Evolutionary conservation across 768 basidiomycete species (phyloP).

Genomic region (Naganishia onofrii): DNA sequence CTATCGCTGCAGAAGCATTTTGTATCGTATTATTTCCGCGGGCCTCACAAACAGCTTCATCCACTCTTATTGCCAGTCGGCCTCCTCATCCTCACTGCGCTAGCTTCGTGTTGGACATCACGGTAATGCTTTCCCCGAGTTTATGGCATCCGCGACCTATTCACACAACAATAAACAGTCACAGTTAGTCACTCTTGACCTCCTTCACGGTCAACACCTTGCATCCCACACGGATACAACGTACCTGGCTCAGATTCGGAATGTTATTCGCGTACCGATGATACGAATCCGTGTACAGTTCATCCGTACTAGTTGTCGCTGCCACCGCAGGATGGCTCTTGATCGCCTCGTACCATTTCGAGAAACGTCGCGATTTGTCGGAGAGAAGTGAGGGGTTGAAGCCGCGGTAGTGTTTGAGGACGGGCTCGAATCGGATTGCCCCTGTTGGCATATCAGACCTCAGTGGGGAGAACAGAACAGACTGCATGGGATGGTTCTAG

Average conservation of each 20-base stretch:
- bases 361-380: constrained; percentile 19
- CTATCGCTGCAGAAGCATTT: too few relatives aligned
- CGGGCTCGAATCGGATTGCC: constrained; percentile 26
- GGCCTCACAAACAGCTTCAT: too few relatives aligned
- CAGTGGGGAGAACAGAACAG: not conserved
- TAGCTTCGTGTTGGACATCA: too few relatives aligned
- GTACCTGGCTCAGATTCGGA: constrained; percentile 25
- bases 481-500: too few relatives aligned
- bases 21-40: too few relatives aligned
- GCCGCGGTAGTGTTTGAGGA: constrained; percentile 23
- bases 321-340: constrained; percentile 17
- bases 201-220: too few relatives aligned
- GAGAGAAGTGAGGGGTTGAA: constrained; percentile 17
- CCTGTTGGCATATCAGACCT: not conserved
- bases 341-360: constrained; percentile 22
- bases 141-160: constrained; percentile 28
- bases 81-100: too few relatives aligned
- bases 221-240: too few relatives aligned
- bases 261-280: constrained; percentile 29
- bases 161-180: not conserved
- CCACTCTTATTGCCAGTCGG: too few relatives aligned
- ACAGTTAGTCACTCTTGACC: too few relatives aligned
- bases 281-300: constrained; percentile 26
- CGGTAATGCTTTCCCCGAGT: constrained; percentile 22
- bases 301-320: constrained; percentile 27